These are phyloP conservation scores for Dioszegia aurantiaca DNA, from an alignment of 768 basidiomycete genomes.

Conservation along the genomic window DNA sequence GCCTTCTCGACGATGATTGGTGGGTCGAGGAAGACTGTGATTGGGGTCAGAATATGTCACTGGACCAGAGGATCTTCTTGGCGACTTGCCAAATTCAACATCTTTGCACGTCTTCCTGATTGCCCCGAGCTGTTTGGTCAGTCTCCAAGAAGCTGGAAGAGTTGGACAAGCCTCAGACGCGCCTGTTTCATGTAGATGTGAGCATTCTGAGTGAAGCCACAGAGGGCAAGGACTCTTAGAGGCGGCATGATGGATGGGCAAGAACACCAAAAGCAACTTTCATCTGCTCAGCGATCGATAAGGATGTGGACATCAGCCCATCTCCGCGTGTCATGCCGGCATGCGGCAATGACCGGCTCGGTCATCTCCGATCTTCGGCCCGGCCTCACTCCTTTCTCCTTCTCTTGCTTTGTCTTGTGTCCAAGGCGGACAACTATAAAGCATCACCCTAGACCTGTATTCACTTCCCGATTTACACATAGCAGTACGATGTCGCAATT, in stretches of 20 bases:
- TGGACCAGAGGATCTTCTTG: background rate
- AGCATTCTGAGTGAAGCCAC: constrained; percentile 50
- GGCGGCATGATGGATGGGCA: background rate
- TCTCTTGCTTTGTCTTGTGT: too few relatives aligned
- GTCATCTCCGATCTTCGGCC: too few relatives aligned
- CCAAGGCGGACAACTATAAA: too few relatives aligned
- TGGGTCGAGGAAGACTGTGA: constrained; percentile 46
- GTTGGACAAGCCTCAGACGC: background rate
- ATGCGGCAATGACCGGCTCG: background rate
- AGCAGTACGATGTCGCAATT: constrained; percentile 34
- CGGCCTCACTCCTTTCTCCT: too few relatives aligned
- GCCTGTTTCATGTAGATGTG: constrained; percentile 46
- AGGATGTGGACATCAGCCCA: background rate
- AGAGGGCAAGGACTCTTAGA: constrained; percentile 42
- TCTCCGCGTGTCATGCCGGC: background rate
- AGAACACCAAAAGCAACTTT: constrained; percentile 5
- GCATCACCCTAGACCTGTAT: too few relatives aligned
- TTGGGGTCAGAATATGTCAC: background rate
- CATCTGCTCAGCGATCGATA: constrained; percentile 1
- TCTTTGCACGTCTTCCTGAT: constrained; percentile 50
- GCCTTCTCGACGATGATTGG: constrained; percentile 48
- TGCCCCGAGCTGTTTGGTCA: constrained; percentile 36
- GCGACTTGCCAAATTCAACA: constrained; percentile 43
- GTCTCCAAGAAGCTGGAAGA: background rate
- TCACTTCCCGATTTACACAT: too few relatives aligned